phyloP scores from a whole-genome alignment of 441 rosid species.

The Sinapis alba region DNA sequence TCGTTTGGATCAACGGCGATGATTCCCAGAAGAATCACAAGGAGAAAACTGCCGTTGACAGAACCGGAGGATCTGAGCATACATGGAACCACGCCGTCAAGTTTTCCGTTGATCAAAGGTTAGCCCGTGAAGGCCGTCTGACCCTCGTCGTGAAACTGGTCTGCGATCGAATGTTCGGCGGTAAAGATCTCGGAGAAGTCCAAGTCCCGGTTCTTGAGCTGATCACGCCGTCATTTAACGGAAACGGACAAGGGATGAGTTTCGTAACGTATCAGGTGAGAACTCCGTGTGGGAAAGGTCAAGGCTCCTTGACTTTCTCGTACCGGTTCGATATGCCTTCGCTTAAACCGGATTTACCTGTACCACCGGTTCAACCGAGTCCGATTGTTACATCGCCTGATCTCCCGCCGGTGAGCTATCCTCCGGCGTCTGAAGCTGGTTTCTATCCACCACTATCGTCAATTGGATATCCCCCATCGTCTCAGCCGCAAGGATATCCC shows the following conservation, averaged over 20 bases:
- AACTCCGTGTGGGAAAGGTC: conserved; percentile 62
- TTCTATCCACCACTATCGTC: conserved; percentile 20
- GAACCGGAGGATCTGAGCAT: conserved; percentile 56
- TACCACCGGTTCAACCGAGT: conserved; percentile 38
- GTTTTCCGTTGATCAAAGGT: conserved; percentile 50
- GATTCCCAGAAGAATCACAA: conserved; percentile 42
- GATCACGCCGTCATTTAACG: conserved; percentile 31
- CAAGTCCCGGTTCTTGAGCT: conserved; percentile 70
- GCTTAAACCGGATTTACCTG: conserved; percentile 38
- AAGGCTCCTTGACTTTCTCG: conserved; percentile 67
- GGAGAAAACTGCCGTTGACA: conserved; percentile 50
- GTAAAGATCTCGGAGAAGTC: conserved; percentile 68
- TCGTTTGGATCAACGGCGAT: conserved; percentile 58
- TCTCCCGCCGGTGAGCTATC: not conserved
- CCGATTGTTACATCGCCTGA: conserved; percentile 14
- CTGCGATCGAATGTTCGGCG: conserved; percentile 69
- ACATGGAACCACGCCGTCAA: conserved; percentile 67
- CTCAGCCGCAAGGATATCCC: conserved; percentile 40
- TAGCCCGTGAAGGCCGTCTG: conserved; percentile 53
- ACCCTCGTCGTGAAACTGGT: conserved; percentile 58
- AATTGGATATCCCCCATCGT: conserved; percentile 27
- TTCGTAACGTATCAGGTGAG: conserved; percentile 68
- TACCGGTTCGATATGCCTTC: conserved; percentile 51
- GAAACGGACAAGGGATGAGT: conserved; percentile 26
- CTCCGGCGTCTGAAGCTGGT: conserved; percentile 7